Percentiles rank a stretch among this genome's conserved stretches.
Conservation (phyloP, 2,329 filamentous ascomycete genomes). For the Ascochyta fabae region DNA sequence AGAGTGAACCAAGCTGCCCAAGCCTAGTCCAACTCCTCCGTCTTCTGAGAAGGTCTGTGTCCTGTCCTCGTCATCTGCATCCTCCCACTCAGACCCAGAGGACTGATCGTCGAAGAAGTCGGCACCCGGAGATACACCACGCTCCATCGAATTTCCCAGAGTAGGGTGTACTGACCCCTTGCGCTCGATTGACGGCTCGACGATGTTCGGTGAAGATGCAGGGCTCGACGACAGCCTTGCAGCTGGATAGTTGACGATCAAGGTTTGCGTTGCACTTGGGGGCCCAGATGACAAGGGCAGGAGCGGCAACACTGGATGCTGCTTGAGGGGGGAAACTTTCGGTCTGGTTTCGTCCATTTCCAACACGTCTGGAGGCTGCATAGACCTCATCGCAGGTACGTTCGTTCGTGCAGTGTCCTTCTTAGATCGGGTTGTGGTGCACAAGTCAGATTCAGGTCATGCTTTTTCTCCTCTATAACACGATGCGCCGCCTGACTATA, state of each 20-base stretch:
- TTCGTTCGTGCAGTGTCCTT: background rate
- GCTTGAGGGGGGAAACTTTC: conserved; percentile 14
- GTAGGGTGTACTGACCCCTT: conserved; percentile 33
- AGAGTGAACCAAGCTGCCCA: conserved; percentile 14
- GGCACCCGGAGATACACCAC: conserved; percentile 23
- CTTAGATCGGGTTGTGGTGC: background rate
- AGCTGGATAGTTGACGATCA: conserved; percentile 34
- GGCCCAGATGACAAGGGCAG: conserved; percentile 20
- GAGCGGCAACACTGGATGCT: conserved; percentile 18
- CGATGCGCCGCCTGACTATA: background rate
- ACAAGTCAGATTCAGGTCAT: background rate
- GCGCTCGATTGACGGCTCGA: conserved; percentile 28
- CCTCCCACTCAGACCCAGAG: conserved; percentile 34
- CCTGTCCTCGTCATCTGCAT: conserved; percentile 26
- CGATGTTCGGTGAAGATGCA: conserved; percentile 37
- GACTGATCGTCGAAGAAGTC: conserved; percentile 41
- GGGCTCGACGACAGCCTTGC: conserved; percentile 38
- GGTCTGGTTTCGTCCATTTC: conserved; percentile 1
- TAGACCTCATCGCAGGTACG: background rate
- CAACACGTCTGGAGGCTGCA: background rate
- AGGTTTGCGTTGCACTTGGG: conserved; percentile 24
- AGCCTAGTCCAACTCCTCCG: conserved; percentile 1
- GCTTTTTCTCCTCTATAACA: background rate
- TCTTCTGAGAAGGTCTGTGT: conserved; percentile 21
- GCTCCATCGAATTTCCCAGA: conserved; percentile 34